Base-by-base conservation (phyloP, 768 basidiomycete species). In the Termitomyces sp. region DNA sequence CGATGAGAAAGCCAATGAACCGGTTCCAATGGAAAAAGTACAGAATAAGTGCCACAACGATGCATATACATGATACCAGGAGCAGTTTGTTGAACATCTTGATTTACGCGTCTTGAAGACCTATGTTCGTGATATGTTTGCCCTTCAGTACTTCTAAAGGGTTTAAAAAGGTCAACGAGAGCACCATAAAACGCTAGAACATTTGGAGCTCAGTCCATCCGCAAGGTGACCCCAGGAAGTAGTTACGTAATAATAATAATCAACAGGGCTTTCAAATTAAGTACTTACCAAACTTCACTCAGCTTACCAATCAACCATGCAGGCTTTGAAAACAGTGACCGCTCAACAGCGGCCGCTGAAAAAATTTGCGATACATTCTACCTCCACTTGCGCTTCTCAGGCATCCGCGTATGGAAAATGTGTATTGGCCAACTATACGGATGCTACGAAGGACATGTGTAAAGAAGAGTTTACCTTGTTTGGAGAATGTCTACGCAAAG, bases 21-120 rank as follows among this genome's bases (percentile, higher is more conserved):
- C 94, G 84, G 72, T 94, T 95, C 84, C 90, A 92, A 75, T 90
- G 97, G 80, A 97, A 95, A 61, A 92, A 80, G 72, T 92, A 91
- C 60, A 92, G 74, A 56, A 90, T 72, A 7, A 86, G 73, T 16
- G 78, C 79, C 36, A 77, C 60, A n/a, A 77, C 70, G 50, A 81
- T 81, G 65, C 79, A 80, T 53, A 87, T 70, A 69, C 85, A 88
- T 52, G 84, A 76, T 59, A 86, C 75, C 61, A 92, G 76, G 26
- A 93, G 79, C 53, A 83, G 74, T 44, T 69, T 69, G 72, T 80
- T 77, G 52, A 90, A 73, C 83, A 89, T 87, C 20, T 26, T 58
- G 42, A 32, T 43, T n/a, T 22, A 49, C 45, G 44, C 16, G 46
- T 54, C 32, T 40, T n/a, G 12, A 24, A 20, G 14, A 8, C n/a